Conservation (phyloP, 345 rosid genomes). For the Arabidopsis thaliana region DNA sequence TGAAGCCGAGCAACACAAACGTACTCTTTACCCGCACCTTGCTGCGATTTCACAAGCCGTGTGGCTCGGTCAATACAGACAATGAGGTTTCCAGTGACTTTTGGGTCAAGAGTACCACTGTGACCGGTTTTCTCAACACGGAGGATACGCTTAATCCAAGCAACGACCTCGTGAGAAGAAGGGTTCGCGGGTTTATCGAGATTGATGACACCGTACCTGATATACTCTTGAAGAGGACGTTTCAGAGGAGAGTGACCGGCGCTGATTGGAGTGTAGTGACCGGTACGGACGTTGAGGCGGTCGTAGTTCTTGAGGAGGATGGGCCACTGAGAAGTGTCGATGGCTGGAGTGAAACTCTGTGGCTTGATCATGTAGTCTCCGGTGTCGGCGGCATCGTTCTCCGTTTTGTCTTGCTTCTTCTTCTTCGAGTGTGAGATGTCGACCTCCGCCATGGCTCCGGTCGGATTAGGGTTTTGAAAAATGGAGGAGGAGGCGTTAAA, state of each 20-base stretch:
- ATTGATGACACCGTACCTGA: constrained; percentile 83
- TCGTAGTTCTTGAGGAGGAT: constrained; percentile 90
- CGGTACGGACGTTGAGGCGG: constrained; percentile 92
- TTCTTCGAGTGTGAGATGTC: constrained; percentile 67
- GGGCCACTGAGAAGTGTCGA: constrained; percentile 94
- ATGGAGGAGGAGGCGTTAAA: constrained; percentile 14
- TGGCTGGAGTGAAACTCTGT: constrained; percentile 69
- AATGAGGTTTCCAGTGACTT: constrained; percentile 91
- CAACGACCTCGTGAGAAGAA: constrained; percentile 96
- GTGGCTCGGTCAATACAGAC: constrained; percentile 96
- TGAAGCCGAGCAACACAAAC: constrained; percentile 94
- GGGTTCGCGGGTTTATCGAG: constrained; percentile 97
- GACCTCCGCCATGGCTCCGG: constrained; percentile 62
- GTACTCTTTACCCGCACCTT: constrained; percentile 97
- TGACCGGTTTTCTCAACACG: constrained; percentile 95
- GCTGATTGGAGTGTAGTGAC: constrained; percentile 95
- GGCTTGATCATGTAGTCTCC: constrained; percentile 86
- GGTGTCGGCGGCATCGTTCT: constrained; percentile 34
- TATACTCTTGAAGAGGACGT: constrained; percentile 80
- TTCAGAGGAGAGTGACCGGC: constrained; percentile 88
- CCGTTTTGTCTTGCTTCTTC: constrained; percentile 59
- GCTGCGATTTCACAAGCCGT: constrained; percentile 92
- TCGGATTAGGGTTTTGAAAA: constrained; percentile 18
- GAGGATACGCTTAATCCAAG: constrained; percentile 94
- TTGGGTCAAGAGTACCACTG: constrained; percentile 94